These are phyloP conservation scores for Aspergillus ellipticus DNA, from an alignment of 495 filamentous ascomycete genomes.

Conservation along the genomic window DNA sequence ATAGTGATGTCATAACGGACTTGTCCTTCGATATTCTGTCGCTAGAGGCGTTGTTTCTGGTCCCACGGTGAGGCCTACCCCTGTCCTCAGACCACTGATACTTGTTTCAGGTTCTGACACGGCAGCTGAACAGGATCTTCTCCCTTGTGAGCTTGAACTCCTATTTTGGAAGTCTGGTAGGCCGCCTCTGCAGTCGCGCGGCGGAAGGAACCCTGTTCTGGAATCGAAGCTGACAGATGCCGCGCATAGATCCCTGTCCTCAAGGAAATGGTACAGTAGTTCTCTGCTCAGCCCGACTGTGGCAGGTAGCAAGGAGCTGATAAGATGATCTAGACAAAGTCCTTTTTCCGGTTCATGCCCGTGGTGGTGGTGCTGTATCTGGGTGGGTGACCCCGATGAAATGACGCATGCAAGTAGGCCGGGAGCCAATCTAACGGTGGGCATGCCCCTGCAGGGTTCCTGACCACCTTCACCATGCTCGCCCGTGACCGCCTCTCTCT, in stretches of 20 bases:
- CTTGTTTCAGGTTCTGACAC: slow-evolving; percentile 5
- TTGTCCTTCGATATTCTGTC: slow-evolving; percentile 83
- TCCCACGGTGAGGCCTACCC: slow-evolving; percentile 57
- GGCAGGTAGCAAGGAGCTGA: slow-evolving; percentile 23
- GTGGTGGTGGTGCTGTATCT: slow-evolving; percentile 82
- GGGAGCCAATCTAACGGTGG: slow-evolving; percentile 2
- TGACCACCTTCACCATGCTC: slow-evolving; percentile 88
- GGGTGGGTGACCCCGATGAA: slow-evolving; percentile 35
- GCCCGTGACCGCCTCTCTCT: slow-evolving; percentile 72
- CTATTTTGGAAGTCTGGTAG: slow-evolving; percentile 79
- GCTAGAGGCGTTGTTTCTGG: slow-evolving; percentile 84
- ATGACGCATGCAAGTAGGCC: slow-evolving; percentile 1
- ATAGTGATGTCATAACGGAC: slow-evolving; percentile 62
- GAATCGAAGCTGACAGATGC: slow-evolving; percentile 23
- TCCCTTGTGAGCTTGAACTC: slow-evolving; percentile 84
- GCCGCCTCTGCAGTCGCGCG: slow-evolving; percentile 19
- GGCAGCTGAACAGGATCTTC: slow-evolving; percentile 56
- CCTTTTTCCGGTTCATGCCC: slow-evolving; percentile 85
- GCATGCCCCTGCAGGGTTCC: slow-evolving; percentile 59
- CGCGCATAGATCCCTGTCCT: slow-evolving; percentile 67
- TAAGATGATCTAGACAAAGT: slow-evolving; percentile 59
- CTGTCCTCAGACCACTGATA: not conserved
- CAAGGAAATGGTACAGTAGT: slow-evolving; percentile 68
- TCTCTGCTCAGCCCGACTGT: not conserved
- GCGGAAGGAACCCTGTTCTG: slow-evolving; percentile 5